These are phyloP conservation scores for Pleomassaria siparia DNA, from an alignment of 2,329 filamentous ascomycete genomes.

Conservation along the genomic window DNA sequence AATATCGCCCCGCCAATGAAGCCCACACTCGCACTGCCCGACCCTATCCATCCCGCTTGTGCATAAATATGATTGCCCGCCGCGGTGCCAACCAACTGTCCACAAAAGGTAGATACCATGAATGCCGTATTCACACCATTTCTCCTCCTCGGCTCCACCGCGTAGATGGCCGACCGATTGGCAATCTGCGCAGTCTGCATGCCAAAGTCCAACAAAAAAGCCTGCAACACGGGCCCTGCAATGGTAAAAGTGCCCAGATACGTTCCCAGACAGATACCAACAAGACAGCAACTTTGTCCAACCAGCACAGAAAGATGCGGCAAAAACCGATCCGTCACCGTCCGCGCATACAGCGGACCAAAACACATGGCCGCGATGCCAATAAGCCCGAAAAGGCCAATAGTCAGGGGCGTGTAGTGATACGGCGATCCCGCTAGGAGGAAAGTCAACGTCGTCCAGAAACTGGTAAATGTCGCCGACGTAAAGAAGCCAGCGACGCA, in stretches of 20 bases:
- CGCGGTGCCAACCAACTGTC: constrained; percentile 68
- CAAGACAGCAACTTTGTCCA: constrained; percentile 60
- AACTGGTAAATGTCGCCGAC: constrained; percentile 63
- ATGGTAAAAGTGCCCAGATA: constrained; percentile 67
- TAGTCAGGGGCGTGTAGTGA: constrained; percentile 64
- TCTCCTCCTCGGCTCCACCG: constrained; percentile 68
- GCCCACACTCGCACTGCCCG: constrained; percentile 59
- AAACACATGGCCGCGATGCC: constrained; percentile 69
- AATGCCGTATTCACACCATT: constrained; percentile 82
- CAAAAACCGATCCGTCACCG: constrained; percentile 69
- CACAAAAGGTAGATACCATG: constrained; percentile 74
- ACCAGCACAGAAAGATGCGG: constrained; percentile 68
- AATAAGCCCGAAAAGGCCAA: constrained; percentile 78
- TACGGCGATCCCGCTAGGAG: constrained; percentile 72
- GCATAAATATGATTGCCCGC: constrained; percentile 59
- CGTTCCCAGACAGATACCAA: constrained; percentile 67
- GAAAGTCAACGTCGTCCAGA: constrained; percentile 80
- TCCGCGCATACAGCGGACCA: constrained; percentile 68
- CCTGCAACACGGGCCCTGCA: constrained; percentile 72
- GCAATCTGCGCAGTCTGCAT: constrained; percentile 73
- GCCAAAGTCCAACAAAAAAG: constrained; percentile 70
- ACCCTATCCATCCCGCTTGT: constrained; percentile 57
- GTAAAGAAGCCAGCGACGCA: constrained; percentile 67
- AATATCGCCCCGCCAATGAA: constrained; percentile 54
- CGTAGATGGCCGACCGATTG: constrained; percentile 70